These are phyloP conservation scores for Cucumis sativus DNA, from an alignment of 306 rosid species.

Conservation along the genomic window Cucumber_9930_V3 NC_026658.2:6527001-6527500, in stretches of 20 bases:
- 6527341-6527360: too few relatives aligned
- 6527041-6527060: slow-evolving; percentile 64
- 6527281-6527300: too few relatives aligned
- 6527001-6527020: slow-evolving; percentile 92
- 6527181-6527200: slow-evolving; percentile 69
- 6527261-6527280: slow-evolving; percentile 17
- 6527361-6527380: too few relatives aligned
- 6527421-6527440: too few relatives aligned
- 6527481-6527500: too few relatives aligned
- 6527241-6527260: slow-evolving; percentile 34
- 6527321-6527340: too few relatives aligned
- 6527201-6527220: slow-evolving; percentile 26
- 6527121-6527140: slow-evolving; percentile 91
- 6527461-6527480: too few relatives aligned
- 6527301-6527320: too few relatives aligned
- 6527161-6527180: slow-evolving; percentile 47
- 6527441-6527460: too few relatives aligned
- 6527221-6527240: slow-evolving; percentile 6
- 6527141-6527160: slow-evolving; percentile 93
- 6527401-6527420: too few relatives aligned
- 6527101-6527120: slow-evolving; percentile 91
- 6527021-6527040: slow-evolving; percentile 84
- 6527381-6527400: too few relatives aligned
- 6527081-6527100: slow-evolving; percentile 55
- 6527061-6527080: slow-evolving; percentile 76